phyloP scores from a whole-genome alignment of 257 asterid species.

The Penstemon newberryi region DNA sequence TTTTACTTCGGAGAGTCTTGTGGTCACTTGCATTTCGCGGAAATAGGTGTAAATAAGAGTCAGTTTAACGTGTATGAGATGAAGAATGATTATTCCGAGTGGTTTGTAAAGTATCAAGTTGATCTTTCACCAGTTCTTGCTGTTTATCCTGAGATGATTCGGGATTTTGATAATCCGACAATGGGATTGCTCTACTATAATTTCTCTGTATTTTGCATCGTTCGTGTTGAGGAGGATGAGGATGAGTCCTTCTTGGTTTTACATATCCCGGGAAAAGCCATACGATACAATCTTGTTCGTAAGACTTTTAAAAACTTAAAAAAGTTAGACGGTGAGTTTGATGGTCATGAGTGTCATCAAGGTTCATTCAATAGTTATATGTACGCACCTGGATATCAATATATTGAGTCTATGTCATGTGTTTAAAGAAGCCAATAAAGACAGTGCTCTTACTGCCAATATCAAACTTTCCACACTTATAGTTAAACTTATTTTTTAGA shows the following conservation, averaged over 20 bases:
- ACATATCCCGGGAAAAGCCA: constrained; percentile 16
- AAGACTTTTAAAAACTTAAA: constrained; percentile 1
- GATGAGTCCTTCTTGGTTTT: constrained; percentile 7
- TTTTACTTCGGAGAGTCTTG: constrained; percentile 32
- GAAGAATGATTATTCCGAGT: constrained; percentile 30
- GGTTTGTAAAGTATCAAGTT: constrained; percentile 32
- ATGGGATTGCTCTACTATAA: not conserved
- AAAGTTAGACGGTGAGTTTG: not conserved
- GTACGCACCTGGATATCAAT: no score
- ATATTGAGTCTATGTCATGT: no score
- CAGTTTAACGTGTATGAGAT: constrained; percentile 29
- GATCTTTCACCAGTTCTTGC: constrained; percentile 16
- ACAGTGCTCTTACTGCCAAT: no score
- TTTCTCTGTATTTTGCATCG: not conserved
- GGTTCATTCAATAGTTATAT: no score
- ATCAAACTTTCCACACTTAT: no score
- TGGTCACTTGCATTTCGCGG: constrained; percentile 27
- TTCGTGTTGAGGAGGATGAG: not conserved
- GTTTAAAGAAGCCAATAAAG: no score
- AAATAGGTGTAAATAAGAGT: not conserved
- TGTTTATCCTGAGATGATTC: constrained; percentile 13
- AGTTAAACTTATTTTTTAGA: no score
- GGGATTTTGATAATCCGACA: not conserved
- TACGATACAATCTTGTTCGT: constrained; percentile 4
- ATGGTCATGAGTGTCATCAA: no score